Percentiles rank a stretch among this genome's conserved stretches.
Evolutionary conservation across 345 rosid species (phyloP).

Genomic region (Populus pruinosa): DNA sequence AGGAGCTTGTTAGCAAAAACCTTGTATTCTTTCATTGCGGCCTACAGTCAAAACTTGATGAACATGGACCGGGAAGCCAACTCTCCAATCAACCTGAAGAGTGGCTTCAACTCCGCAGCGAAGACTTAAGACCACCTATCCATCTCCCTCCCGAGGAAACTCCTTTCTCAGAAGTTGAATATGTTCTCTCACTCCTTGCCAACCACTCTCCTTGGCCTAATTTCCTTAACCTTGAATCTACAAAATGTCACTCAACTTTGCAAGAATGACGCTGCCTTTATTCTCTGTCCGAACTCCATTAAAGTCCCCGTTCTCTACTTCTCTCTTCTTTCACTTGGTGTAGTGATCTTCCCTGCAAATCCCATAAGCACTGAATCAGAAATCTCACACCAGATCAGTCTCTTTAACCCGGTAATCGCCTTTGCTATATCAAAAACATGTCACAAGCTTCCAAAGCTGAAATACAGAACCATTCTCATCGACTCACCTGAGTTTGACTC

Average conservation of each 20-base stretch:
- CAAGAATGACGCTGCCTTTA: constrained; percentile 1
- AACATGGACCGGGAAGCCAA: background rate
- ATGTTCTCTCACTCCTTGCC: constrained; percentile 16
- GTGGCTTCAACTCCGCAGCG: constrained; percentile 29
- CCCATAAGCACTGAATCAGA: constrained; percentile 11
- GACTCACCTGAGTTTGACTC: too few relatives aligned
- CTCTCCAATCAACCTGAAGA: constrained; percentile 7
- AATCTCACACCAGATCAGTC: background rate
- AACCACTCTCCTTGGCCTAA: background rate
- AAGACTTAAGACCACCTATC: constrained; percentile 25
- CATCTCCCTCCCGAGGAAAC: constrained; percentile 16
- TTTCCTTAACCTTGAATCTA: background rate
- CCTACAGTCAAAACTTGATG: background rate
- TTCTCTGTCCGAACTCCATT: constrained; percentile 9
- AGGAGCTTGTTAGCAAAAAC: background rate
- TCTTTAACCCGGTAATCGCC: constrained; percentile 5
- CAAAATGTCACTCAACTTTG: background rate
- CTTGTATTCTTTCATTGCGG: background rate
- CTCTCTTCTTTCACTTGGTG: constrained; percentile 12
- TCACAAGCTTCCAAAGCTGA: too few relatives aligned
- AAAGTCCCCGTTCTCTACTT: constrained; percentile 14
- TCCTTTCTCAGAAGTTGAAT: constrained; percentile 26
- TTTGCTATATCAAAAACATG: constrained; percentile 4
- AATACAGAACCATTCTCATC: too few relatives aligned
- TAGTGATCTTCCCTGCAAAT: background rate